Evolutionary conservation across 495 filamentous ascomycete genomes (phyloP), one percentile per base, ranked within the genome.

Genomic region (Neurospora sp.): DNA sequence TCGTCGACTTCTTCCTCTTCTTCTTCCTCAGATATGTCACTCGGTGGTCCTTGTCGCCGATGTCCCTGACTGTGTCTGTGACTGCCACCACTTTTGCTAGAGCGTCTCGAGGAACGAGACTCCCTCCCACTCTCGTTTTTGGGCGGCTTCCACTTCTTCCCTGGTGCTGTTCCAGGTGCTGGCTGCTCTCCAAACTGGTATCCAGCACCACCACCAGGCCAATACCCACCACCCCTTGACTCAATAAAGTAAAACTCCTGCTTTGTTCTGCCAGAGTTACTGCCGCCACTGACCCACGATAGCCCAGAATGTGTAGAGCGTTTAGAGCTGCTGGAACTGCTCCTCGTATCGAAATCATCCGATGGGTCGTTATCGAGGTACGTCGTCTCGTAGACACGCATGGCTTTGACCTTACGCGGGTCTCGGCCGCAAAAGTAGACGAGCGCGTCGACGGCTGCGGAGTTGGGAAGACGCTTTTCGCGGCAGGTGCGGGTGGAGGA

Each of bases 381-480:
- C 0, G 46, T 71, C 1, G 76, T 76, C 40, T 76, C 71, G 70
- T 78, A 77, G 39, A 77, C 74, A 18, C 76, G 73, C 38, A 80
- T 46, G 48, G 40, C 72, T 68, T 76, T 79, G 22, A 76, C 76
- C n/a, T 78, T 74, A 9, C 72, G 71, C 1, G 79, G 79, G 11
- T 75, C 22, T 16, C 76, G 74, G 6, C 79, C 77, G 44, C 71
- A 73, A 69, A 77, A 74, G 35, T 74, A 81, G 40, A 79, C 68
- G 31, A 80, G 42, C 1, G 73, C 53, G 37, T 75, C 75, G 70
- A 79, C 73, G 42, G 78, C 71, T 12, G n/a, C 3, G 3, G 70
- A 78, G 70, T 79, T 69, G 14, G 77, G 77, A 5, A 80, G 48
- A 3, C 20, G 69, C 18, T 71, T 35, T 20, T 77, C 73, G 42